Evolutionary conservation across 148 eudicot genomes (phyloP), one percentile per base, ranked within the genome.

Genomic region (Chenopodium formosanum): DNA sequence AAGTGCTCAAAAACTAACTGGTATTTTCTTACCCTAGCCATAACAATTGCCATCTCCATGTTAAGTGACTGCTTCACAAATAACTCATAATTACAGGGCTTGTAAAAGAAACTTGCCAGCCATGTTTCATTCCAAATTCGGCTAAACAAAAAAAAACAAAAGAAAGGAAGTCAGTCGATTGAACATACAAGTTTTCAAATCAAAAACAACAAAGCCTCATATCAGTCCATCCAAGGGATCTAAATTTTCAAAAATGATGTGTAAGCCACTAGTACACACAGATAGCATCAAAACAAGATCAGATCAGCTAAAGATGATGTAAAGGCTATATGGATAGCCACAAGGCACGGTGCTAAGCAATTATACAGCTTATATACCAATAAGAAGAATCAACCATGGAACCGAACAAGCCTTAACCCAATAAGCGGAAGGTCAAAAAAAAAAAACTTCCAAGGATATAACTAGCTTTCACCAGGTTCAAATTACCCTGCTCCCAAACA

Each of bases 61-160:
- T 94, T 94, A 62, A 94, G 90, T 71, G 97, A 90, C 81, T 94
- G 98, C 87, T 94, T 94, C 86, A 94, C 98, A 83, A 94, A 94
- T 58, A 94, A 87, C 88, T 94, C 98, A 83, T 94, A 91, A 84
- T 94, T 94, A 88, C 98, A 94, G 19, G 98, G 98, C 85, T 94
- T 92, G 91, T 91, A 94, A 83, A 94, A 94, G 92, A 94, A 94
- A 85, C 97, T 92, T 78, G 98, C 88, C 75, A 94, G 85, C 98
- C 98, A 94, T 29, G 98, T 94, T 85, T 94, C 98, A 67, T 94
- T 94, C 98, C 98, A 94, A 78, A 94, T 92, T 69, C 98, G 98
- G 87, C 98, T 94, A 80, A 16, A 56, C 77, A 74, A 70, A 46
- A 70, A 69, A 46, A 70, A 25, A 29, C 73, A 69, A 27, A 46